Conservation (phyloP, 441 rosid genomes). For the Metrosideros polymorpha region DNA sequence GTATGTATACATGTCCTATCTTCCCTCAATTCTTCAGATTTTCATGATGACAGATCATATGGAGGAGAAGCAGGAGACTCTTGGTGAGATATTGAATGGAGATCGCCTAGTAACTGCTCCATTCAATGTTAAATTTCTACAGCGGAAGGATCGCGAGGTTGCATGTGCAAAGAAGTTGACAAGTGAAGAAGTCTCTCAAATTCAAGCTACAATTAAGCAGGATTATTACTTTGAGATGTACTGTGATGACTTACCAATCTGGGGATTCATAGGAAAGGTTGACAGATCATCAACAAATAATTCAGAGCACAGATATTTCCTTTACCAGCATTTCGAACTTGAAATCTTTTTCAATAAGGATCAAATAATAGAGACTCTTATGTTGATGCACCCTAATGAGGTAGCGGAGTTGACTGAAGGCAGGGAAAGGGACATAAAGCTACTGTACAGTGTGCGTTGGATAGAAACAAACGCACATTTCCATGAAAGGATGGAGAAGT, state of each 20-base stretch:
- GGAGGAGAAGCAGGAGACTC: background rate
- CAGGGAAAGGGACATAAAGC: background rate
- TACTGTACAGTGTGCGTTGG: background rate
- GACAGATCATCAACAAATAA: background rate
- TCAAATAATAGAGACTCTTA: background rate
- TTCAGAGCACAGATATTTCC: background rate
- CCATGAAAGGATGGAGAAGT: background rate
- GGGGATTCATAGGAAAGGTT: background rate
- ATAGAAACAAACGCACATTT: background rate
- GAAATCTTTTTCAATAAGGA: background rate
- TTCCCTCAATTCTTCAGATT: background rate
- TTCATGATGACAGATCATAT: background rate
- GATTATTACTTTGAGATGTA: background rate
- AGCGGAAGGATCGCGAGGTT: background rate
- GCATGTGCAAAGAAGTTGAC: background rate
- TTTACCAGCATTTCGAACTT: background rate
- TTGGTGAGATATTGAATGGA: background rate
- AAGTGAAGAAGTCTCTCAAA: background rate
- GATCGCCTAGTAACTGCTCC: slow-evolving; percentile 2
- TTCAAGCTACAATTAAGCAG: background rate
- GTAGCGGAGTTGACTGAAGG: background rate
- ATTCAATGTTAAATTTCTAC: background rate
- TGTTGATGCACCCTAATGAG: background rate
- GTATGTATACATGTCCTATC: background rate
- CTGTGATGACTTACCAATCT: background rate